A percentile compares a stretch with the other conserved stretches of the same genome.
phyloP scores from a whole-genome alignment of 148 eudicot species.

The Fagopyrum tataricum region DNA sequence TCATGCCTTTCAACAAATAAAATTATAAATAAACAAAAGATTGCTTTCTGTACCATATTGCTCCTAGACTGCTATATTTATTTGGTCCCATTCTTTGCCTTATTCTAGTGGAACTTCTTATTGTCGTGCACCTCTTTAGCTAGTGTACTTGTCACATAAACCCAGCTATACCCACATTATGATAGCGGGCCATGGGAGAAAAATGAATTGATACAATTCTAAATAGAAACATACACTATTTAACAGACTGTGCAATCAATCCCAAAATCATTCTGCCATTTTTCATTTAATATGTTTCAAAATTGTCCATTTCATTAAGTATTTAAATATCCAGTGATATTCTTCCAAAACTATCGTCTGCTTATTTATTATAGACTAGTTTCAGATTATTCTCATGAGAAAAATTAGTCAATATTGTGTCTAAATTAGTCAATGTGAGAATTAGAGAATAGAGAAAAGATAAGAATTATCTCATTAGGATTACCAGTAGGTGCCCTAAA shows the following conservation, averaged over 20 bases:
- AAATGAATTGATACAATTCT: neutral
- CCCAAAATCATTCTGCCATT: neutral
- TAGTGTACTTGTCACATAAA: too few species aligned
- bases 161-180: neutral
- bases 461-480: too few species aligned
- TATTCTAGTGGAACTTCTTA: too few species aligned
- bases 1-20: too few species aligned
- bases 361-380: neutral
- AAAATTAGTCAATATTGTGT: neutral
- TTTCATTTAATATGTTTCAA: neutral
- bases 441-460: neutral
- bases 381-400: neutral
- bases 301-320: neutral
- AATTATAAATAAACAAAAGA: too few species aligned
- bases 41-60: neutral
- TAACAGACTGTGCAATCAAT: neutral
- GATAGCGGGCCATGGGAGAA: neutral
- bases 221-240: neutral
- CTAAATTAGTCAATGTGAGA: neutral
- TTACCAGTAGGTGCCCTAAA: too few species aligned
- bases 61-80: neutral
- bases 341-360: neutral
- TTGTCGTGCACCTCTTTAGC: too few species aligned
- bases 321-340: neutral
- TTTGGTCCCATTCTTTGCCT: neutral